Evolutionary conservation across 192 early-diverging fungal genomes (phyloP).

Genomic region (Linnemannia hyalina): DNA sequence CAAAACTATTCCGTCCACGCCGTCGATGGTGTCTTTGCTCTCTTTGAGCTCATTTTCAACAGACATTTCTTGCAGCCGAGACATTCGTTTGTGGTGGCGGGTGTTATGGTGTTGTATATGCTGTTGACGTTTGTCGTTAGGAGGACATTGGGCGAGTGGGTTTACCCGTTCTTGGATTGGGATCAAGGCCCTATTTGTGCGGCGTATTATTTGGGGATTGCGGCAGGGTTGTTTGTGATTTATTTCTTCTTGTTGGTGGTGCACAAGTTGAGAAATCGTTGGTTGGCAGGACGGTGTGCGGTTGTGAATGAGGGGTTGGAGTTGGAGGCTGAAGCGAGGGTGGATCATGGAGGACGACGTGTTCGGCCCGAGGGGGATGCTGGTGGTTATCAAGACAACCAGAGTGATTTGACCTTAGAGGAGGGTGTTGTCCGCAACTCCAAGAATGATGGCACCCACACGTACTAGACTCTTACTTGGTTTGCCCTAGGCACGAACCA

Average conservation of each 20-base stretch:
- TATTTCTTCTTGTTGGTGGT: conserved; percentile 28
- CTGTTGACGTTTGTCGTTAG: conserved; percentile 49
- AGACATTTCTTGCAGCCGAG: conserved; percentile 42
- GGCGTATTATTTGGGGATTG: conserved; percentile 36
- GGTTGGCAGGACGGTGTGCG: conserved; percentile 12
- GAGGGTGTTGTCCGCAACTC: not conserved
- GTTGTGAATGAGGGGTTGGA: conserved; percentile 23
- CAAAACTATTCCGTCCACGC: conserved; percentile 42
- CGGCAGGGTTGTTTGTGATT: conserved; percentile 19
- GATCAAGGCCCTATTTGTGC: conserved; percentile 30
- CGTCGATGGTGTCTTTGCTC: conserved; percentile 38
- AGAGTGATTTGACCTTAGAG: not conserved
- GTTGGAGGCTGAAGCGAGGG: conserved; percentile 1
- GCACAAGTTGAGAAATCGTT: conserved; percentile 41
- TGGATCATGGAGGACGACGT: not conserved
- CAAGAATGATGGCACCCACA: not conserved
- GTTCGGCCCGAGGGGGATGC: not conserved
- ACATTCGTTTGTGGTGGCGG: conserved; percentile 28
- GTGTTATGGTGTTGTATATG: conserved; percentile 52
- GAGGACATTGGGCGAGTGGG: conserved; percentile 32
- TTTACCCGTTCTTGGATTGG: conserved; percentile 56
- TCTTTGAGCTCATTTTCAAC: conserved; percentile 50
- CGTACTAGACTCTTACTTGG: not conserved
- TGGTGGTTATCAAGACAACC: not conserved
- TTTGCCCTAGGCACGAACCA: too few species aligned